Conservation (phyloP, 1,284 basidiomycete species). For the Malassezia furfur region DNA sequence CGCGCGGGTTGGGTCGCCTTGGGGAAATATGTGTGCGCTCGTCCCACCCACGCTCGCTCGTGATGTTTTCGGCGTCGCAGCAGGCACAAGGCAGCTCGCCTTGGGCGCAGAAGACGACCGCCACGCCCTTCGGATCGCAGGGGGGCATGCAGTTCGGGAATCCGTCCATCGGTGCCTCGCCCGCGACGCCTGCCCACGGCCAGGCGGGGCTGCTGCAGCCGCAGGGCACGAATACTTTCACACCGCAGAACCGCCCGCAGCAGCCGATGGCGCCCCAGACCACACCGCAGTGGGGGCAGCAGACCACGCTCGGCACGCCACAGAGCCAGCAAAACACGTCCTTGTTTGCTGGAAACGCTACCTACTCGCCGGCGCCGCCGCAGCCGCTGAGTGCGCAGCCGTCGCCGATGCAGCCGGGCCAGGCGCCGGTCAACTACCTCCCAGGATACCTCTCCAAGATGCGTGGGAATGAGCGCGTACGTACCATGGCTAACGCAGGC, state of each 20-base stretch:
- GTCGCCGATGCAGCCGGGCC: conserved; percentile 14
- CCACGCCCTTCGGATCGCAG: neutral
- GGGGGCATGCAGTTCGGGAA: neutral
- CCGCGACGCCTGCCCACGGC: conserved; percentile 3
- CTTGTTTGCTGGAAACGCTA: too few relatives aligned
- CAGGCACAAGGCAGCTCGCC: conserved; percentile 6
- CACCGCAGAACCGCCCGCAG: neutral
- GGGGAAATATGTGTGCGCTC: neutral
- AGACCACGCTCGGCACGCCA: neutral
- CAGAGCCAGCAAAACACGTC: neutral
- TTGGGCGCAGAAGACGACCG: conserved; percentile 3
- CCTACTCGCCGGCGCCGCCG: neutral
- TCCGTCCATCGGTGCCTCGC: neutral
- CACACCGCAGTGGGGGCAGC: conserved; percentile 1
- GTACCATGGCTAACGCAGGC: neutral
- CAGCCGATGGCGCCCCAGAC: neutral
- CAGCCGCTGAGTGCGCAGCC: neutral
- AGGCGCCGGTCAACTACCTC: conserved; percentile 16
- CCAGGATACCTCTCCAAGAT: conserved; percentile 17
- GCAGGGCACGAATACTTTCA: neutral
- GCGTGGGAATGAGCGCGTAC: conserved; percentile 3
- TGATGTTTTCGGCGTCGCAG: conserved; percentile 13
- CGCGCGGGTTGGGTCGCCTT: neutral
- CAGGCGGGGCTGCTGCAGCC: neutral
- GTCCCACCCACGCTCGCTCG: neutral